Conservation (phyloP, 352 stramenopile genomes). For the Phytophthora pini region DNA sequence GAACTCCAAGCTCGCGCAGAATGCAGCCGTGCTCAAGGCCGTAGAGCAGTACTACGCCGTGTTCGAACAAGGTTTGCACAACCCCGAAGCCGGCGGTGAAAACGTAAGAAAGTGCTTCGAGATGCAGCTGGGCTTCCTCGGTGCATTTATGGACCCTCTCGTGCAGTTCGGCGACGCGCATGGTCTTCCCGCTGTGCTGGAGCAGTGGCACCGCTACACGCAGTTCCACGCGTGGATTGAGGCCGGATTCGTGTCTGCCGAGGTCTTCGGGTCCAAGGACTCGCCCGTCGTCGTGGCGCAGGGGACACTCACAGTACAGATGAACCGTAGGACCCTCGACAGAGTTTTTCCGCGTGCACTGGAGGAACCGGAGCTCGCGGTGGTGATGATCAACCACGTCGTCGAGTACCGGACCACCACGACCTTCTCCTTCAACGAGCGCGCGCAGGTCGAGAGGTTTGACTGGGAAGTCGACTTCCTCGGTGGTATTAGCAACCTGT, state of each 20-base stretch:
- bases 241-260: constrained; percentile 39
- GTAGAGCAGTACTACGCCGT: constrained; percentile 77
- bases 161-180: constrained; percentile 45
- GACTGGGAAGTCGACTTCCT: constrained; percentile 58
- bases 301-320: constrained; percentile 36
- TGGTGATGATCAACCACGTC: constrained; percentile 40
- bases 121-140: constrained; percentile 60
- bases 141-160: constrained; percentile 48
- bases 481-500: constrained; percentile 36
- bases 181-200: constrained; percentile 51
- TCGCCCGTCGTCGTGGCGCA: constrained; percentile 65
- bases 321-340: constrained; percentile 51
- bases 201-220: constrained; percentile 71
- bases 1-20: constrained; percentile 49
- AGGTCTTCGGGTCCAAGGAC: constrained; percentile 54
- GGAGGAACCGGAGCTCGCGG: constrained; percentile 43
- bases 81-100: constrained; percentile 46
- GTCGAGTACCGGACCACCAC: constrained; percentile 47
- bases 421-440: constrained; percentile 54
- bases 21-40: constrained; percentile 58
- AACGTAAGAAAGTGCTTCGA: constrained; percentile 58
- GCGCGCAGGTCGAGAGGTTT: constrained; percentile 45
- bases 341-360: constrained; percentile 55
- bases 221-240: constrained; percentile 59
- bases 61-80: constrained; percentile 61